Evolutionary conservation across 257 asterid species (phyloP).

Genomic region (Rauvolfia tetraphylla): DNA sequence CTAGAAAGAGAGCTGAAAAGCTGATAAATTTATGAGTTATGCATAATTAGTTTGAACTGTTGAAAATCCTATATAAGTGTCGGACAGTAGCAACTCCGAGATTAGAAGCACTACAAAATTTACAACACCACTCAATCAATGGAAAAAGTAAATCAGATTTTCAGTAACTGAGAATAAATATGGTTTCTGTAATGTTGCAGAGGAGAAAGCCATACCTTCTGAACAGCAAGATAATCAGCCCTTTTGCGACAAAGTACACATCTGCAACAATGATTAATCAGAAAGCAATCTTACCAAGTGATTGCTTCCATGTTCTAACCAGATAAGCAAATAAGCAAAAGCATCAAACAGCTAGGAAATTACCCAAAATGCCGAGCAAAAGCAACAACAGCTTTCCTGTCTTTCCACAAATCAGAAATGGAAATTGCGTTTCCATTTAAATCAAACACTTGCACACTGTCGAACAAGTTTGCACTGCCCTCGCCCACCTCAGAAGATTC

Average conservation of each 20-base stretch:
- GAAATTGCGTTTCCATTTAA: slow-evolving; percentile 61
- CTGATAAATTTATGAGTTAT: not conserved
- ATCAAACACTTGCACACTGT: slow-evolving; percentile 50
- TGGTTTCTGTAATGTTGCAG: not conserved
- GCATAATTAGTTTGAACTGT: not conserved
- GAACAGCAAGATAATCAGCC: slow-evolving; percentile 81
- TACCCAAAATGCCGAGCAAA: slow-evolving; percentile 99
- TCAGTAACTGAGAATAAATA: not conserved
- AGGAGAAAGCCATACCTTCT: slow-evolving; percentile 46
- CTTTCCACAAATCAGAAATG: slow-evolving; percentile 87
- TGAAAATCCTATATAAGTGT: not conserved
- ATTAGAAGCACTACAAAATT: not conserved
- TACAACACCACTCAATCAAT: too few relatives aligned
- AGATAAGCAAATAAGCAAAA: not conserved
- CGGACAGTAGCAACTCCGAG: not conserved
- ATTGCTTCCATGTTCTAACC: not conserved
- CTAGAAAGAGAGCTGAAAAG: too few relatives aligned
- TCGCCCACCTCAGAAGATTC: slow-evolving; percentile 39
- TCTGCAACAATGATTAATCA: slow-evolving; percentile 36
- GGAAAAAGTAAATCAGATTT: not conserved
- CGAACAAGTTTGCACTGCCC: slow-evolving; percentile 45
- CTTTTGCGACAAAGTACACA: slow-evolving; percentile 92
- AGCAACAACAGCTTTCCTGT: slow-evolving; percentile 91
- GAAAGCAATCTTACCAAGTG: not conserved
- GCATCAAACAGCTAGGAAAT: slow-evolving; percentile 5